Evolutionary conservation across 345 rosid species (phyloP).

Genomic region (Dipteronia dyeriana): DNA sequence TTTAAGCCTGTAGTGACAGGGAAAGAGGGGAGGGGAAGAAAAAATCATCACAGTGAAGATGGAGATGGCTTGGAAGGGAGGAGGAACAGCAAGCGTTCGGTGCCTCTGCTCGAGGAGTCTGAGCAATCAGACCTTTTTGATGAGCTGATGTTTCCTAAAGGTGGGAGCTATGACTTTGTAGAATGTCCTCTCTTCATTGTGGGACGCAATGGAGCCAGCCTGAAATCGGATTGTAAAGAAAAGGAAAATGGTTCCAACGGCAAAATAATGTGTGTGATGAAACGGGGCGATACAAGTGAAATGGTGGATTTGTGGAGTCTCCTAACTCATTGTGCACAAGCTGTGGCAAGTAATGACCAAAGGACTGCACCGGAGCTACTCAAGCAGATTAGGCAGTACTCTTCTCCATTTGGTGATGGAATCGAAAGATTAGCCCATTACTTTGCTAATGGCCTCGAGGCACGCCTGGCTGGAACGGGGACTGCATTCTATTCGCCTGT

Average conservation of each 20-base stretch:
- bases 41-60: conserved; percentile 36
- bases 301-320: conserved; percentile 40
- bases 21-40: conserved; percentile 29
- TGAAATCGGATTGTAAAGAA: background rate
- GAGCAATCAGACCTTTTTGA: conserved; percentile 50
- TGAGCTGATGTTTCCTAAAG: conserved; percentile 35
- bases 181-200: background rate
- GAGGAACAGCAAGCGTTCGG: conserved; percentile 50
- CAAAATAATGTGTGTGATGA: conserved; percentile 8
- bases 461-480: conserved; percentile 31
- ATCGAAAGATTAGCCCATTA: conserved; percentile 42
- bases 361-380: conserved; percentile 31
- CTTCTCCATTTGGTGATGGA: conserved; percentile 44
- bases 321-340: conserved; percentile 35
- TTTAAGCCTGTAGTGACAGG: background rate
- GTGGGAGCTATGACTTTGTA: conserved; percentile 13
- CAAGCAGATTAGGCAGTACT: conserved; percentile 37
- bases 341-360: conserved; percentile 31
- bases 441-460: conserved; percentile 44
- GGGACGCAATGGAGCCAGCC: background rate
- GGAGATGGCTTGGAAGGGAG: conserved; percentile 33
- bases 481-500: conserved; percentile 21
- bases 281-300: conserved; percentile 6
- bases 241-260: conserved; percentile 15
- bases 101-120: conserved; percentile 42